These are phyloP conservation scores for Vaccinium darrowii DNA, from an alignment of 148 eudicot species.

Conservation along the genomic window DNA sequence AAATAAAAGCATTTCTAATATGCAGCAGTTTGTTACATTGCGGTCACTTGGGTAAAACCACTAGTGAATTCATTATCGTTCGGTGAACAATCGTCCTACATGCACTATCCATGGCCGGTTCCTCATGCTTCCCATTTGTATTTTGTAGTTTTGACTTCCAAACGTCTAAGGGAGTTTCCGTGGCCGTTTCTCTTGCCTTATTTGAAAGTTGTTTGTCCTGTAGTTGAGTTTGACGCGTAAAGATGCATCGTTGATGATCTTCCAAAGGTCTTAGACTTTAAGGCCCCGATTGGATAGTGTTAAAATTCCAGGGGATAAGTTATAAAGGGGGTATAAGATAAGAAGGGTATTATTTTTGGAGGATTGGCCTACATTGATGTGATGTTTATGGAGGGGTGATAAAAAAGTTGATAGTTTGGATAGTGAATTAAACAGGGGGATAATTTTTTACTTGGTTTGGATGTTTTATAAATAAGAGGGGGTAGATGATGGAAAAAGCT, in stretches of 20 bases:
- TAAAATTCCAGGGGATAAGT: too few relatives aligned
- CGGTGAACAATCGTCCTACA: background rate
- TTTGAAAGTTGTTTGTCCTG: background rate
- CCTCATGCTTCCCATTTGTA: background rate
- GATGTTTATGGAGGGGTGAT: too few relatives aligned
- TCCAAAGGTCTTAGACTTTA: background rate
- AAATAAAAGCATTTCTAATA: background rate
- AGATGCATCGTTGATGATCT: background rate
- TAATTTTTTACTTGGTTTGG: too few relatives aligned
- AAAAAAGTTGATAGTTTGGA: too few relatives aligned
- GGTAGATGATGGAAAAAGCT: too few relatives aligned
- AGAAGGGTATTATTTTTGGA: too few relatives aligned
- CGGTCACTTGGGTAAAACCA: constrained; percentile 3
- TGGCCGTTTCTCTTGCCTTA: background rate
- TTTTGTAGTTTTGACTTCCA: background rate
- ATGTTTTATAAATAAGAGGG: too few relatives aligned
- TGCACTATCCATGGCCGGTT: background rate
- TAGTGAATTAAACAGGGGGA: too few relatives aligned
- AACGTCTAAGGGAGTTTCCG: background rate
- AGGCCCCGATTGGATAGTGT: too few relatives aligned
- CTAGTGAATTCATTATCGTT: background rate
- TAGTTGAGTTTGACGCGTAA: background rate
- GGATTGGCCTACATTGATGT: too few relatives aligned
- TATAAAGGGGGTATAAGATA: too few relatives aligned
- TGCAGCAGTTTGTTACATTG: background rate